Conservation (phyloP, 176 grass and related monocot genomes). For the Bonia amplexicaulis region DNA sequence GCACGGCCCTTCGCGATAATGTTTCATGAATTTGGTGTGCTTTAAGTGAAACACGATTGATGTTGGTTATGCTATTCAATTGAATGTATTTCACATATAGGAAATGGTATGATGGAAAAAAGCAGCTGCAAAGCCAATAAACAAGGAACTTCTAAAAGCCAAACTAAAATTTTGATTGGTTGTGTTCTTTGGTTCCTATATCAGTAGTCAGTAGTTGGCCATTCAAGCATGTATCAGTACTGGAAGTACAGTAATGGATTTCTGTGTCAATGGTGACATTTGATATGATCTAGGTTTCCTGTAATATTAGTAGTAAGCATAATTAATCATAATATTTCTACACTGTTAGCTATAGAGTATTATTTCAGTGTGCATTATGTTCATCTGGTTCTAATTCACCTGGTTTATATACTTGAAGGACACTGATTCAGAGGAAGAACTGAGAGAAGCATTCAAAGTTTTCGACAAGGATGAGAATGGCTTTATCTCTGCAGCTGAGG, state of each 20-base stretch:
- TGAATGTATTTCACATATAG: not conserved
- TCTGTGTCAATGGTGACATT: not conserved
- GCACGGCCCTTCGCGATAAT: not conserved
- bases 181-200: not conserved
- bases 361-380: not conserved
- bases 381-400: not conserved
- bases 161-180: not conserved
- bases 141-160: not conserved
- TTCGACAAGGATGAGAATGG: slow-evolving; percentile 37
- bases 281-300: not conserved
- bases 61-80: not conserved
- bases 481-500: slow-evolving; percentile 33
- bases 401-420: slow-evolving; percentile 20
- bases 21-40: not conserved
- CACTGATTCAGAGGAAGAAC: slow-evolving; percentile 30
- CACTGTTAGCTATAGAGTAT: not conserved
- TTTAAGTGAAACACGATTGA: not conserved
- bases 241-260: not conserved
- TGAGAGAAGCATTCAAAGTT: slow-evolving; percentile 28
- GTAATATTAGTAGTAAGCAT: not conserved
- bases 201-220: not conserved
- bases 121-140: not conserved
- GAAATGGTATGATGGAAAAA: not conserved
- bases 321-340: not conserved
- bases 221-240: not conserved